Evolutionary conservation across 306 rosid genomes (phyloP), one percentile per base, ranked within the genome.

Genomic region (Pyrus communis): DNA sequence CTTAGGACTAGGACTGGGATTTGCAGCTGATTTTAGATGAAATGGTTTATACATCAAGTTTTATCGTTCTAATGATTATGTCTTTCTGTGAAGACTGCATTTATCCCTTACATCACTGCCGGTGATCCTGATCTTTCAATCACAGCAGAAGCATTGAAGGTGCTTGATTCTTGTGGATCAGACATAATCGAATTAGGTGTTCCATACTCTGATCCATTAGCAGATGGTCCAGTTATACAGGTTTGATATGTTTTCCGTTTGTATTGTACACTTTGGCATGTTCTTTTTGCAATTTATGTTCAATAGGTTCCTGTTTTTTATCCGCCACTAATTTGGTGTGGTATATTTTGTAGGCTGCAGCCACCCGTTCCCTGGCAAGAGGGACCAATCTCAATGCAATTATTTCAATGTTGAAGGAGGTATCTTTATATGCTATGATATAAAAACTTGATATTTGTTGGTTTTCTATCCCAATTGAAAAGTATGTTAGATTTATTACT

Each of bases 151-250:
- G 98, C 97, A 75, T 76, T 95, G 85, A 95, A 92, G 88, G 83
- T 95, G 77, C 97, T 95, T 18, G 93, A 93, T 76, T 75, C 87
- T 43, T 84, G 91, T 71, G 98, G 98, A 51, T 92, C 97, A 4
- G 97, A 95, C 88, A 90, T 95, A 79, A 95, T 95, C 49, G 98
- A 95, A 78, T 82, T 95, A 3, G 98, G 98, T 9, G 93, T 92
- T 73, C 98, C 97, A 0, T 95, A 95, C 80, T 92, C 98, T 15
- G 97, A 95, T 84, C 97, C 98, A 77, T 83, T 95, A 86, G 98
- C 98, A 6, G 98, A 95, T 84, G 98, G 98, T 75, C 98, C 97
- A 35, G 97, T 92, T 82, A 95, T 95, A 79, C 98, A 95, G 99
- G 99, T 95, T 80, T 40, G 71, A 28, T 28, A 54, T 77, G 58